phyloP scores from a whole-genome alignment of 2,329 filamentous ascomycete species.

The Aspergillus phoenicis region DNA sequence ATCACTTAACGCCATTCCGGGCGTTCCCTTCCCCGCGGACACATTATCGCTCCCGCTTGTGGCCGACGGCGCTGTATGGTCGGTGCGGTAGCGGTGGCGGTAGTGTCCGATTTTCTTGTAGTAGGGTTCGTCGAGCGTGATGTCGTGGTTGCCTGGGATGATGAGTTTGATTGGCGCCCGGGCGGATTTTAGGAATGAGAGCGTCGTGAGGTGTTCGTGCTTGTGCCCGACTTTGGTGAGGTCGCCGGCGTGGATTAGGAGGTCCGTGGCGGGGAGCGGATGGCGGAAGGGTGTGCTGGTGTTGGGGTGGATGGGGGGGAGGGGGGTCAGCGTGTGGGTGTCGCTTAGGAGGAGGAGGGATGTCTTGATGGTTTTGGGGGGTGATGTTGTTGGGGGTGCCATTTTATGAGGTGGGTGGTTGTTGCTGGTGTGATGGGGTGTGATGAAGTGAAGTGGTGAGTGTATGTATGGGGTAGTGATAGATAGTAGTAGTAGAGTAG shows the following conservation, averaged over 20 bases:
- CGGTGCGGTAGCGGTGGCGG: constrained; percentile 30
- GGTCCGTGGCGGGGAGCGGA: constrained; percentile 55
- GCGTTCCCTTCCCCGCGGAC: constrained; percentile 7
- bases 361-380: constrained; percentile 36
- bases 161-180: constrained; percentile 62
- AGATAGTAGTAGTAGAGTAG: too few relatives aligned
- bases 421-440: not conserved
- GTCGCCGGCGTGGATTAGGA: constrained; percentile 62
- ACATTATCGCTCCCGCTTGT: constrained; percentile 25
- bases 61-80: constrained; percentile 12
- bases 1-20: constrained; percentile 21
- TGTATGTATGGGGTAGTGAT: not conserved
- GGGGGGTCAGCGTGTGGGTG: constrained; percentile 41
- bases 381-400: not conserved
- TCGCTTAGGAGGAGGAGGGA: constrained; percentile 49
- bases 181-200: constrained; percentile 52
- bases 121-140: constrained; percentile 57
- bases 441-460: not conserved
- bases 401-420: not conserved
- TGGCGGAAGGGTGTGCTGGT: constrained; percentile 33
- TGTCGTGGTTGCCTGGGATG: constrained; percentile 66
- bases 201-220: constrained; percentile 50
- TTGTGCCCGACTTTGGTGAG: constrained; percentile 56
- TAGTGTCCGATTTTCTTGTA: constrained; percentile 39
- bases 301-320: constrained; percentile 26